Evolutionary conservation across 208 protist genomes (phyloP).

Genomic region (Leishmania major): DNA sequence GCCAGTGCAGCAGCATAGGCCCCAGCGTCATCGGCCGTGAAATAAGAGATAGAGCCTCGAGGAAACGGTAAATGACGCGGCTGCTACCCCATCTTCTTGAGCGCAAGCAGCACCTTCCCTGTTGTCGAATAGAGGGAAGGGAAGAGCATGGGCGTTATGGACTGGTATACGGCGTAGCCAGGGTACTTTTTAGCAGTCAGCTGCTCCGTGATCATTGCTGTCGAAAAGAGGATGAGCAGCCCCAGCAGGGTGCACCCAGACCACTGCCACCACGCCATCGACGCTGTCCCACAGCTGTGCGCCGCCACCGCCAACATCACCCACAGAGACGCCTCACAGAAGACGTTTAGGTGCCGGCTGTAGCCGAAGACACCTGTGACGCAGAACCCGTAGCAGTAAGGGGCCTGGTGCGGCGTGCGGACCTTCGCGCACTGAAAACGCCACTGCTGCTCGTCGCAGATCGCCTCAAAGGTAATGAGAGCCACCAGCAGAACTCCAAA

Average conservation of each 20-base stretch:
- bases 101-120: slow-evolving; percentile 28
- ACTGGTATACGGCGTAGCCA: slow-evolving; percentile 66
- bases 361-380: slow-evolving; percentile 77
- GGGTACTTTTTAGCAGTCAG: slow-evolving; percentile 67
- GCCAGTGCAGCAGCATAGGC: neutral
- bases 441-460: slow-evolving; percentile 81
- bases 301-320: slow-evolving; percentile 51
- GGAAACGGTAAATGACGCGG: neutral
- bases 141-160: slow-evolving; percentile 77
- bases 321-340: slow-evolving; percentile 71
- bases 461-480: slow-evolving; percentile 56
- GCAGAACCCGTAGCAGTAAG: slow-evolving; percentile 65
- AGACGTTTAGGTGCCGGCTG: slow-evolving; percentile 79
- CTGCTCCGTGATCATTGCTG: slow-evolving; percentile 57
- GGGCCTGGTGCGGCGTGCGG: neutral
- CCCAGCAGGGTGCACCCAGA: slow-evolving; percentile 45
- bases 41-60: neutral
- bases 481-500: slow-evolving; percentile 34
- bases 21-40: neutral
- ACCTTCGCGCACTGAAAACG: slow-evolving; percentile 62
- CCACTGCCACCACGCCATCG: slow-evolving; percentile 49
- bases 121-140: slow-evolving; percentile 60
- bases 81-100: slow-evolving; percentile 18
- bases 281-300: slow-evolving; percentile 6
- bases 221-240: slow-evolving; percentile 56